phyloP scores from a whole-genome alignment of 2,329 filamentous ascomycete species.

The Aurifilum marmelostoma region DNA sequence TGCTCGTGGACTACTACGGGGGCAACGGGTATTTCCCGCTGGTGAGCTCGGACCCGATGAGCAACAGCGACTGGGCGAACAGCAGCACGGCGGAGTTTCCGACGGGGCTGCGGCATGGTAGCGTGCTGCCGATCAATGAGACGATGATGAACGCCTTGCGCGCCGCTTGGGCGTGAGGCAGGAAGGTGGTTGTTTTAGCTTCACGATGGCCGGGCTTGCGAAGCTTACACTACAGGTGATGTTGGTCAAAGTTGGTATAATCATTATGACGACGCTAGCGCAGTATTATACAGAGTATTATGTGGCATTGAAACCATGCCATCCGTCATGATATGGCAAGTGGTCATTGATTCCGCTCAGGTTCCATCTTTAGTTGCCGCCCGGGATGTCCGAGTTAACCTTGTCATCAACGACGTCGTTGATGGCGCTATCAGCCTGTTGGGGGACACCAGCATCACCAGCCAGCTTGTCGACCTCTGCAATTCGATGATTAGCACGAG shows the following conservation, averaged over 20 bases:
- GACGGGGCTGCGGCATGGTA: conserved; percentile 54
- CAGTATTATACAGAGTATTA: background rate
- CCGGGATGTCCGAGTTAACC: conserved; percentile 32
- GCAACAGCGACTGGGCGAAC: conserved; percentile 49
- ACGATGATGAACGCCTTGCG: conserved; percentile 46
- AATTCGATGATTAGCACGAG: background rate
- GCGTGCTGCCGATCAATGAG: conserved; percentile 51
- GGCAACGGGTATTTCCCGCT: conserved; percentile 54
- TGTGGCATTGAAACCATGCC: background rate
- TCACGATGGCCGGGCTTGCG: background rate
- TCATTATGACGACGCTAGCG: conserved; percentile 1
- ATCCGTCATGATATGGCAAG: background rate
- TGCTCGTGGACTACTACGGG: conserved; percentile 55
- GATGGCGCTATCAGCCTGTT: conserved; percentile 24
- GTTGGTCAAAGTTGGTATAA: background rate
- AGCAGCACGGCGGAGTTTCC: conserved; percentile 49
- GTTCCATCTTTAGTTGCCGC: conserved; percentile 28
- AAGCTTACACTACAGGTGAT: too few relatives aligned
- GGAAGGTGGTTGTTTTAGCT: too few relatives aligned
- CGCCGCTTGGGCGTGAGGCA: conserved; percentile 39
- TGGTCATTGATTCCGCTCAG: too few relatives aligned
- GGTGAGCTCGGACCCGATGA: conserved; percentile 47
- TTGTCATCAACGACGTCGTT: conserved; percentile 29
- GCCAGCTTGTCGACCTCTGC: conserved; percentile 30
- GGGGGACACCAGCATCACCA: conserved; percentile 29